Conservation (phyloP, 1,284 basidiomycete genomes). For the Pterulicium gracile region DNA sequence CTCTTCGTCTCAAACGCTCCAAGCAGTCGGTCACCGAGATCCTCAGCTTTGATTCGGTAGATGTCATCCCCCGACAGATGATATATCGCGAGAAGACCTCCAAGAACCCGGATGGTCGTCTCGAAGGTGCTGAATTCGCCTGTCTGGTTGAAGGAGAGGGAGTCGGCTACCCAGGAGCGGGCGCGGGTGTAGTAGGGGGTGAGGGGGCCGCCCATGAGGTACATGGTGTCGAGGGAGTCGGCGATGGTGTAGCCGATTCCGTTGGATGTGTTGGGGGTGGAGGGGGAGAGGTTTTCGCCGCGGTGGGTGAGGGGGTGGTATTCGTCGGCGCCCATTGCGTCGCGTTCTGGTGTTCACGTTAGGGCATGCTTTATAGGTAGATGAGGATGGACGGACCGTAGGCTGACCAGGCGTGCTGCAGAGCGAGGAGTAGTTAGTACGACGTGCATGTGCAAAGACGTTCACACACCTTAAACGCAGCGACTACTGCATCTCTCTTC, state of each 20-base stretch:
- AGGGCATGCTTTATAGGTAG: not conserved
- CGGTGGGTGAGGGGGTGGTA: slow-evolving; percentile 10
- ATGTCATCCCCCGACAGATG: slow-evolving; percentile 10
- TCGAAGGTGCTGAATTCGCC: slow-evolving; percentile 12
- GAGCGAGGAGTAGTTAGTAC: not conserved
- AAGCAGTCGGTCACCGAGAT: slow-evolving; percentile 11
- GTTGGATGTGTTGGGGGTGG: not conserved
- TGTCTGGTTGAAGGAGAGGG: slow-evolving; percentile 9
- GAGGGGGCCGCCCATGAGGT: slow-evolving; percentile 12
- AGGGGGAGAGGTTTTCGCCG: slow-evolving; percentile 10
- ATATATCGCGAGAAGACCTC: slow-evolving; percentile 10
- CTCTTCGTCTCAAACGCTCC: slow-evolving; percentile 10
- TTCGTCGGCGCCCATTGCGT: slow-evolving; percentile 14
- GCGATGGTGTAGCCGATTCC: slow-evolving; percentile 13
- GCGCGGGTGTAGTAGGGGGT: slow-evolving; percentile 7
- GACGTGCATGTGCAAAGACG: not conserved
- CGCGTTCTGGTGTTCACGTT: slow-evolving; percentile 9
- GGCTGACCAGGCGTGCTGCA: slow-evolving; percentile 8
- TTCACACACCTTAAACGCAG: slow-evolving; percentile 8
- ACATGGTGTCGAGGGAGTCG: slow-evolving; percentile 13
- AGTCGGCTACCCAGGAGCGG: slow-evolving; percentile 8
- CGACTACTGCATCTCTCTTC: slow-evolving; percentile 6
- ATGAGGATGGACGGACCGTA: slow-evolving; percentile 4
- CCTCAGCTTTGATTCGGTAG: slow-evolving; percentile 10
- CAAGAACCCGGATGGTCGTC: slow-evolving; percentile 12